phyloP scores from a whole-genome alignment of 257 asterid species.

The Penstemon barbatus region DNA sequence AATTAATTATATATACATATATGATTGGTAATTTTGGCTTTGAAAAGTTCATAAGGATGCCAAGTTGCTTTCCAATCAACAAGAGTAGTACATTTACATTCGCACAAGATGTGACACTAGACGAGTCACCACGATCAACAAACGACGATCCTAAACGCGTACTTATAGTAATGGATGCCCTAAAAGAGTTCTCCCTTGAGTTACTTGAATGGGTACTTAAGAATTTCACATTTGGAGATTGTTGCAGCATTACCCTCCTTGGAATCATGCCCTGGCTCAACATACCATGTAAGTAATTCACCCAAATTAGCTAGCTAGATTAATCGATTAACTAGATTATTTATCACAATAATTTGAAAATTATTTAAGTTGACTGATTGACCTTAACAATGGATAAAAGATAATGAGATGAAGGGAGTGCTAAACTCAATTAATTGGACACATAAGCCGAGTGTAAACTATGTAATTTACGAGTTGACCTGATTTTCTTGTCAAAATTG shows the following conservation, averaged over 20 bases:
- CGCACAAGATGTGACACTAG: constrained; percentile 22
- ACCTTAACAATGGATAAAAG: too few relatives aligned
- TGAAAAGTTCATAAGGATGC: constrained; percentile 1
- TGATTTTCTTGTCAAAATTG: too few relatives aligned
- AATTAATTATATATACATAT: too few relatives aligned
- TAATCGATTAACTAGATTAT: too few relatives aligned
- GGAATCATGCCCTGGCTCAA: constrained; percentile 66
- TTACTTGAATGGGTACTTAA: constrained; percentile 65
- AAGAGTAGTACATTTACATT: not conserved
- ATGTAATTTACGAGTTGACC: too few relatives aligned
- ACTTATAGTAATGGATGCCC: constrained; percentile 56
- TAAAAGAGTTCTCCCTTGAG: constrained; percentile 52
- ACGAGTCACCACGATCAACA: constrained; percentile 26
- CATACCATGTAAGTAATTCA: constrained; percentile 41
- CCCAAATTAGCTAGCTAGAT: not conserved
- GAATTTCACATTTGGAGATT: constrained; percentile 41
- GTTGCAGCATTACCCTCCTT: constrained; percentile 50
- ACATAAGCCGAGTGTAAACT: too few relatives aligned
- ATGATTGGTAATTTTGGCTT: not conserved
- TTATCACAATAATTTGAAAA: too few relatives aligned
- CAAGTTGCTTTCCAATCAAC: constrained; percentile 21
- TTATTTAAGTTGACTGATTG: too few relatives aligned
- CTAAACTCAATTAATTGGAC: too few relatives aligned
- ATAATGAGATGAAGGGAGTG: too few relatives aligned
- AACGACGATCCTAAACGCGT: constrained; percentile 44